Conservation (phyloP, 257 asterid genomes). For the Nicotiana undulata region DNA sequence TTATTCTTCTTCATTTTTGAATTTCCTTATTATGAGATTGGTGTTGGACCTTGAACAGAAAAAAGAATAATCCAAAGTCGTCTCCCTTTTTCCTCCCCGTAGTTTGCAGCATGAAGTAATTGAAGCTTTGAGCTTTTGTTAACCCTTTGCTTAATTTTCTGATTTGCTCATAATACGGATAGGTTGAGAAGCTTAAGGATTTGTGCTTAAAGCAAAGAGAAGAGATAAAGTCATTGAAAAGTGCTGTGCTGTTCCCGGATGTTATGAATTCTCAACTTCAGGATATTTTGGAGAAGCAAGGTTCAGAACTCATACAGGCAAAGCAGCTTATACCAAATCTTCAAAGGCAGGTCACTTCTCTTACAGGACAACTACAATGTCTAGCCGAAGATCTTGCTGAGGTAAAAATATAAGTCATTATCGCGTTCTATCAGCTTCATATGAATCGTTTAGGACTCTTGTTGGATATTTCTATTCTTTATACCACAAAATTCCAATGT, state of each 20-base stretch:
- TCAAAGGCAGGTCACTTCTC: constrained; percentile 91
- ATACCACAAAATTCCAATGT: not conserved
- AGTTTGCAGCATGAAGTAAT: not conserved
- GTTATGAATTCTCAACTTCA: constrained; percentile 54
- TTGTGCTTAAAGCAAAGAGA: constrained; percentile 95
- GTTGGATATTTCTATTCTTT: not conserved
- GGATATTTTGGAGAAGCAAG: constrained; percentile 60
- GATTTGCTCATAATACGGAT: not conserved
- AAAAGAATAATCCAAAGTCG: not conserved
- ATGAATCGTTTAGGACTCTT: not conserved
- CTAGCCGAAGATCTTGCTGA: constrained; percentile 95
- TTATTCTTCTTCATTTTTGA: not conserved
- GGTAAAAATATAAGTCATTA: constrained; percentile 30
- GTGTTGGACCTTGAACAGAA: not conserved
- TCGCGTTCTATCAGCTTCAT: not conserved
- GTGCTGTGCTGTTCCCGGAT: constrained; percentile 75
- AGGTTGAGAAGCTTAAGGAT: constrained; percentile 96
- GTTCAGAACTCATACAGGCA: constrained; percentile 77
- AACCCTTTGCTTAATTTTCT: not conserved
- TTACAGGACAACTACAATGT: constrained; percentile 78
- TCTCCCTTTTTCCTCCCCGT: not conserved
- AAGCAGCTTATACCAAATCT: constrained; percentile 82
- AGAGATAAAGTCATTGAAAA: constrained; percentile 83
- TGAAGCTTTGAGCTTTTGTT: not conserved
- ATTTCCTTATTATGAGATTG: not conserved